Percentiles rank a stretch among this genome's conserved stretches.
Conservation (phyloP, 345 rosid genomes). For the thale cress (Arabidopsis thaliana) region DNA sequence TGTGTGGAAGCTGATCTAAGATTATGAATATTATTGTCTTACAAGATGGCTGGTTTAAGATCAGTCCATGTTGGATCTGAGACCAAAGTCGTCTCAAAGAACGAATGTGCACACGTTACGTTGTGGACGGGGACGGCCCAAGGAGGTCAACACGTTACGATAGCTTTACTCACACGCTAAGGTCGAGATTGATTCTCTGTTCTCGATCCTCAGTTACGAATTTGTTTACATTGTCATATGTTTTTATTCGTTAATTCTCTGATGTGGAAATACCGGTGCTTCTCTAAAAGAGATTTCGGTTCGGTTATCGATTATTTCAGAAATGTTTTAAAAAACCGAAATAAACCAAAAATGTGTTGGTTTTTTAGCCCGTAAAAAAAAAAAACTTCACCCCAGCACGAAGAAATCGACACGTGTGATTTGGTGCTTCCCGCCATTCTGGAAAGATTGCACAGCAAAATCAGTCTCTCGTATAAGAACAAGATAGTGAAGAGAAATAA, state of each 20-base stretch:
- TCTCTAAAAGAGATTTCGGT: too few relatives aligned
- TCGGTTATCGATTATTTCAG: too few relatives aligned
- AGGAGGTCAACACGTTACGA: neutral
- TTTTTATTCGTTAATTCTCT: too few relatives aligned
- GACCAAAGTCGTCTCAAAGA: neutral
- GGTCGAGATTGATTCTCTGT: neutral
- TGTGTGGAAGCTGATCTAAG: neutral
- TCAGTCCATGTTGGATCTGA: neutral
- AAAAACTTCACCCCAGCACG: too few relatives aligned
- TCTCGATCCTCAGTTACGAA: neutral
- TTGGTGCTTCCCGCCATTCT: constrained; percentile 37
- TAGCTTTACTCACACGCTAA: neutral
- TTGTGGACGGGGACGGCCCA: neutral
- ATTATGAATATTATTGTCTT: neutral
- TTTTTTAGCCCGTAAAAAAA: too few relatives aligned
- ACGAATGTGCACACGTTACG: neutral
- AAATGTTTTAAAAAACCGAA: too few relatives aligned
- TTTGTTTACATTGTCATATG: neutral
- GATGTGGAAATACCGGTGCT: too few relatives aligned
- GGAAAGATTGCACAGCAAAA: neutral
- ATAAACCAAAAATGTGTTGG: too few relatives aligned
- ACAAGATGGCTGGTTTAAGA: neutral
- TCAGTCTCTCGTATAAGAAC: too few relatives aligned
- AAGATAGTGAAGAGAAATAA: too few relatives aligned
- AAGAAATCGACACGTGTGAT: neutral